Evolutionary conservation across 2,329 filamentous ascomycete genomes (phyloP).

Genomic region (Hypoxylon sp.): DNA sequence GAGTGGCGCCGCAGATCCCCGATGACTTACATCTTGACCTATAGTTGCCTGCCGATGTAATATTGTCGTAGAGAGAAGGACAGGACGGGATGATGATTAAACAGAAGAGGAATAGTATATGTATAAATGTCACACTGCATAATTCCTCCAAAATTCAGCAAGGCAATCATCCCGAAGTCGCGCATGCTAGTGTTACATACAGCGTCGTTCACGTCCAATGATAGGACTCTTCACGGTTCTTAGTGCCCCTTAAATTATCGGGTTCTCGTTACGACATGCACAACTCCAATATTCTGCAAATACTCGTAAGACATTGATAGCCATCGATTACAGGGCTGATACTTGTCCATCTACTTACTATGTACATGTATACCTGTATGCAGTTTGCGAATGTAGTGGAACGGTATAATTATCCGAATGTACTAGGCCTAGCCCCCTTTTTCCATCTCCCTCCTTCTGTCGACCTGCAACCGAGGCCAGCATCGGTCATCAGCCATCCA

Average conservation of each 20-base stretch:
- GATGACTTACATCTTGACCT: not conserved
- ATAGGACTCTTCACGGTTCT: constrained; percentile 25
- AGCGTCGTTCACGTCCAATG: constrained; percentile 30
- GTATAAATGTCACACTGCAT: constrained; percentile 26
- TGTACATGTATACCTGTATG: not conserved
- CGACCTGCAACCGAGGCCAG: not conserved
- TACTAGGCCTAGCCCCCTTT: not conserved
- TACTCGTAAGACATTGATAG: constrained; percentile 36
- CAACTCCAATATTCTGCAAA: constrained; percentile 40
- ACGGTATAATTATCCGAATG: constrained; percentile 6
- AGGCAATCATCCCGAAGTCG: constrained; percentile 7
- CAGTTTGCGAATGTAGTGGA: constrained; percentile 6
- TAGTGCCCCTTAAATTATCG: constrained; percentile 37
- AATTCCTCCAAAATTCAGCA: constrained; percentile 6
- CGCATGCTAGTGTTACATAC: constrained; percentile 25
- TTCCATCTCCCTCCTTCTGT: not conserved
- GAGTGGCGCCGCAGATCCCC: not conserved
- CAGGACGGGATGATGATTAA: not conserved
- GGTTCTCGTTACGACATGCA: constrained; percentile 23
- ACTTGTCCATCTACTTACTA: constrained; percentile 12
- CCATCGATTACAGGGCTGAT: constrained; percentile 34
- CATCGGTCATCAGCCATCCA: not conserved
- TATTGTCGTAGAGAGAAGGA: not conserved
- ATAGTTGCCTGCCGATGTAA: constrained; percentile 3
- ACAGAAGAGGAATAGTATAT: constrained; percentile 20